Conservation (phyloP, 2,329 filamentous ascomycete species). For the Drechslerella stenobrocha region DNA sequence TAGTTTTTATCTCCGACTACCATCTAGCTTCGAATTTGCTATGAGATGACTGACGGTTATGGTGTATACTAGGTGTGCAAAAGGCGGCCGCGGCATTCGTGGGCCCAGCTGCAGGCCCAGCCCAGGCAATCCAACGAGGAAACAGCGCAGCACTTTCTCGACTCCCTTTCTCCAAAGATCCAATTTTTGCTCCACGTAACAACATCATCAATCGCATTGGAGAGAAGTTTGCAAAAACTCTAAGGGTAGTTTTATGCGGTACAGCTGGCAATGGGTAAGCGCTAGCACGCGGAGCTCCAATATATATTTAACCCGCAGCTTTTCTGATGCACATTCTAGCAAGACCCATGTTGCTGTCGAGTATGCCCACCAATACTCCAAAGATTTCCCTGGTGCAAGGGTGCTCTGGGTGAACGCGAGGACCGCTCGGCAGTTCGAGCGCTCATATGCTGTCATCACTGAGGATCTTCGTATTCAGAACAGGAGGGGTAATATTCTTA, state of each 20-base stretch:
- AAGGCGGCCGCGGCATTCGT: background rate
- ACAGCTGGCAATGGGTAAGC: constrained; percentile 4
- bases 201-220: constrained; percentile 9
- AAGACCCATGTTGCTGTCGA: constrained; percentile 11
- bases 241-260: constrained; percentile 9
- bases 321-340: background rate
- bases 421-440: constrained; percentile 8
- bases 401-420: constrained; percentile 10
- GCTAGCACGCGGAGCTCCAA: too few species aligned
- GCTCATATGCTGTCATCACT: constrained; percentile 4
- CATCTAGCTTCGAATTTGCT: too few species aligned
- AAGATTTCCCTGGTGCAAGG: constrained; percentile 7
- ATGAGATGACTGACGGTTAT: too few species aligned
- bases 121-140: too few species aligned
- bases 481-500: constrained; percentile 2
- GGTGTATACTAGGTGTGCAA: too few species aligned
- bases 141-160: background rate
- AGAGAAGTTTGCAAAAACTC: constrained; percentile 5
- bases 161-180: constrained; percentile 4
- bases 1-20: too few species aligned
- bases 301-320: background rate
- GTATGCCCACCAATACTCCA: constrained; percentile 14
- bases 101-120: too few species aligned
- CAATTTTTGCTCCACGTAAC: constrained; percentile 9
- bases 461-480: constrained; percentile 12